Percentiles rank a stretch among this genome's conserved stretches.
Conservation (phyloP, 805 yeast genomes). For the Yamadazyma sp. region DNA sequence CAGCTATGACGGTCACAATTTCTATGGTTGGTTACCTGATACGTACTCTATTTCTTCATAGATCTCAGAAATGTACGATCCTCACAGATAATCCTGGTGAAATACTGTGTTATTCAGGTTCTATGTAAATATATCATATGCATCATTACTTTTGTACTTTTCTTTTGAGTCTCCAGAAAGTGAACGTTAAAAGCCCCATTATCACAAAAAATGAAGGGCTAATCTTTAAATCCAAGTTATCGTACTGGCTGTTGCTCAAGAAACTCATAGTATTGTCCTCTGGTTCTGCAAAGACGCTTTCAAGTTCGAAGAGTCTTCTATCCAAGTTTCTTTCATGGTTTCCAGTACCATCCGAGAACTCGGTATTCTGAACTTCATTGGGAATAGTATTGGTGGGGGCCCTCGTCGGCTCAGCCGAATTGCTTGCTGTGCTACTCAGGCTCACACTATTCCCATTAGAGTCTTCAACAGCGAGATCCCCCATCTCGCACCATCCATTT, state of each 20-base stretch:
- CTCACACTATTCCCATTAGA: neutral
- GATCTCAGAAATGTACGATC: no score
- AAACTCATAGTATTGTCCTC: neutral
- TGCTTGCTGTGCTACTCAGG: no score
- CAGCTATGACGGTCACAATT: no score
- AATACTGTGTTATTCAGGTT: no score
- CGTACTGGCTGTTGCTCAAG: neutral
- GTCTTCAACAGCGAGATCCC: slow-evolving; percentile 19
- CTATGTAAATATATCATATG: no score
- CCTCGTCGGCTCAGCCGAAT: slow-evolving; percentile 1
- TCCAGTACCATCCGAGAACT: neutral
- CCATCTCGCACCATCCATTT: slow-evolving; percentile 65
- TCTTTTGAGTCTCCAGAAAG: neutral
- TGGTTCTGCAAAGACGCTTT: neutral
- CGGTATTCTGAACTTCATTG: slow-evolving; percentile 6
- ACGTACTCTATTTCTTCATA: no score
- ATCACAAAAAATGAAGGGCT: slow-evolving; percentile 5
- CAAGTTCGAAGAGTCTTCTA: neutral
- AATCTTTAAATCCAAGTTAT: neutral
- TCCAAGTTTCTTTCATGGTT: neutral
- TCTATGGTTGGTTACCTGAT: no score
- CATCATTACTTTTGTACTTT: neutral
- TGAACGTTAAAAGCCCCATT: slow-evolving; percentile 7
- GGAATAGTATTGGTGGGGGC: slow-evolving; percentile 5
- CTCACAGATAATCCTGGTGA: no score